phyloP scores from a whole-genome alignment of 2,329 filamentous ascomycete species.

The Cladosporium oxysporum region DNA sequence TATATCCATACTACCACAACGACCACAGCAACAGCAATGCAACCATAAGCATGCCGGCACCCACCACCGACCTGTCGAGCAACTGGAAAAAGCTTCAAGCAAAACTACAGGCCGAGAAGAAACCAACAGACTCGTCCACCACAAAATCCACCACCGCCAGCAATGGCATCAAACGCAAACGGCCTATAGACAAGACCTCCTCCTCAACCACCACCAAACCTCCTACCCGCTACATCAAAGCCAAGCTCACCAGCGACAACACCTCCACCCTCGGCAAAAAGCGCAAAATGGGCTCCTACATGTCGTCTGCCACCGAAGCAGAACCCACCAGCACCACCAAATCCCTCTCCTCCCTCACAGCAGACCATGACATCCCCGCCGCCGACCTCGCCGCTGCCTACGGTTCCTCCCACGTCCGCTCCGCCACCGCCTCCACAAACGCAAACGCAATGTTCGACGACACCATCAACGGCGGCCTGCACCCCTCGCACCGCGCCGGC shows the following conservation, averaged over 20 bases:
- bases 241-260: conserved; percentile 23
- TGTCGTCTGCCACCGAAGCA: conserved; percentile 30
- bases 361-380: conserved; percentile 55
- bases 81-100: conserved; percentile 81
- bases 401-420: conserved; percentile 59
- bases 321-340: conserved; percentile 52
- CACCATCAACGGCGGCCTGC: conserved; percentile 47
- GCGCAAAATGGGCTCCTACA: conserved; percentile 55
- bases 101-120: conserved; percentile 46
- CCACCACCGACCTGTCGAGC: conserved; percentile 47
- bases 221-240: conserved; percentile 24
- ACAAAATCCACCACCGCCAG: conserved; percentile 28
- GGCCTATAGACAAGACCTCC: conserved; percentile 24
- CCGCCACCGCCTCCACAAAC: conserved; percentile 57
- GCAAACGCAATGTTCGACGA: conserved; percentile 50
- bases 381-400: conserved; percentile 63
- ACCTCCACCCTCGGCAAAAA: conserved; percentile 17
- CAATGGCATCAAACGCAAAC: conserved; percentile 40
- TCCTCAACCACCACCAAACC: conserved; percentile 23
- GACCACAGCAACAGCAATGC: conserved; percentile 1
- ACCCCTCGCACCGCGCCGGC: conserved; percentile 66
- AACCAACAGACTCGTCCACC: conserved; percentile 26
- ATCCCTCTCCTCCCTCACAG: conserved; percentile 42
- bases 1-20: neutral
- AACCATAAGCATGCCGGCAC: conserved; percentile 37